Evolutionary conservation across 208 protist species (phyloP).

Genomic region (Herpetomonas samuelpessoai): DNA sequence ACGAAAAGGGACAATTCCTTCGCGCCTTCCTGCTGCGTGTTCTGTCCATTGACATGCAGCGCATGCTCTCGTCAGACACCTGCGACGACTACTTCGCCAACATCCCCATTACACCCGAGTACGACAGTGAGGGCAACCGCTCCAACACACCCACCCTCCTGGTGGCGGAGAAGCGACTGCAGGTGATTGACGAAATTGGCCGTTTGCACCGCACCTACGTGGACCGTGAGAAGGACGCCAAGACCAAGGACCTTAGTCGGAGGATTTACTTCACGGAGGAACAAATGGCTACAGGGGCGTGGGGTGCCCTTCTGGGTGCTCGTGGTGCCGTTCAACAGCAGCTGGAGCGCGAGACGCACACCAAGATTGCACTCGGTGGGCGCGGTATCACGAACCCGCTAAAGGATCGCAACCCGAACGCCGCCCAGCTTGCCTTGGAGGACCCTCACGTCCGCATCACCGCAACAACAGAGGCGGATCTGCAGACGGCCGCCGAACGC

Average conservation of each 20-base stretch:
- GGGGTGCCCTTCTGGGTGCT: slow-evolving; percentile 87
- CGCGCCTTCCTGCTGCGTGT: slow-evolving; percentile 78
- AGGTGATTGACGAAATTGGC: slow-evolving; percentile 72
- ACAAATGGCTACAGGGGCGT: slow-evolving; percentile 85
- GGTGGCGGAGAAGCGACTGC: slow-evolving; percentile 59
- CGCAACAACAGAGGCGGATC: slow-evolving; percentile 78
- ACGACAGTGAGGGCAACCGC: slow-evolving; percentile 71
- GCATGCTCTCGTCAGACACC: slow-evolving; percentile 53
- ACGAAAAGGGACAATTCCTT: slow-evolving; percentile 82
- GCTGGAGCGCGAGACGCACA: slow-evolving; percentile 82
- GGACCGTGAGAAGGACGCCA: slow-evolving; percentile 42
- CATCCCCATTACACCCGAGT: slow-evolving; percentile 72
- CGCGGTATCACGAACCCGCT: slow-evolving; percentile 90
- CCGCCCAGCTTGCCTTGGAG: slow-evolving; percentile 67
- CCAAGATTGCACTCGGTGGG: slow-evolving; percentile 88
- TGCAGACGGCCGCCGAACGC: slow-evolving; percentile 81
- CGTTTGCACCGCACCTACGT: slow-evolving; percentile 55
- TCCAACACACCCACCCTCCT: slow-evolving; percentile 79
- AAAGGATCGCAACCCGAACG: slow-evolving; percentile 81
- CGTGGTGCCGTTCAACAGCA: slow-evolving; percentile 88
- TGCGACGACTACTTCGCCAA: slow-evolving; percentile 79
- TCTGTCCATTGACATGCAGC: slow-evolving; percentile 70
- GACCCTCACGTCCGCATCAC: slow-evolving; percentile 91
- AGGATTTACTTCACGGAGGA: slow-evolving; percentile 86
- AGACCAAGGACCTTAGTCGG: slow-evolving; percentile 78